Evolutionary conservation across 1,284 basidiomycete genomes (phyloP), one percentile per base, ranked within the genome.

Genomic region (Ceratobasidium sp.): DNA sequence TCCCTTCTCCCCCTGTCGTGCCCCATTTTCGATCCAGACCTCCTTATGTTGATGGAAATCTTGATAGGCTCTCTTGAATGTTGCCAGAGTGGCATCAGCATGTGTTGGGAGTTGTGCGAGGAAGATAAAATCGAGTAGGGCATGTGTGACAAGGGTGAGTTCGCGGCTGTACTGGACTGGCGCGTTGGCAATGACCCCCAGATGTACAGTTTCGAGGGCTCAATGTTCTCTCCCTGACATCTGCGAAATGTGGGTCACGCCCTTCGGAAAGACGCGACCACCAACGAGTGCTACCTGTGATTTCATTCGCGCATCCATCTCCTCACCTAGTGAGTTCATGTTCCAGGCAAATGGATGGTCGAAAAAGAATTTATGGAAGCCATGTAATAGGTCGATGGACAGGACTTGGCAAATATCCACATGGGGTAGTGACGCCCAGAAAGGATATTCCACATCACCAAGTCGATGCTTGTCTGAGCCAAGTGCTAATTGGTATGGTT

Each of bases 381-480:
- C 72, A 66, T 75, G 74, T 5, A 75, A 33, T 1, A 72, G 36
- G 67, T 75, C 74, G 23, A 51, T 16, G 25, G 46, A 61, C 3
- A 74, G 48, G 9, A 59, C 44, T 0, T 40, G 14, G 56, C 69
- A 71, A 28, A 73, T 67, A 58, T 74, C 60, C 23, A 62, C n/a
- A 0, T 46, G 4, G 0, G 74, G 73, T 6, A 75, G 46, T 18
- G 56, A 25, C 30, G 59, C 53, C 74, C 74, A 75, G 30, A 61
- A 75, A 3, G 73, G 74, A n/a, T 62, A 40, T 23, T 75, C 72
- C 6, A 75, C 74, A 12, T 73, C 69, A 60, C 53, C 44, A 7
- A 75, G 69, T 18, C 64, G 53, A 28, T 38, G 23, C 18, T 67
- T 48, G 6, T 25, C 25, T 18, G 51, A 21, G 3, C 23, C 33